These are phyloP conservation scores for Amanita pseudoporphyria DNA, from an alignment of 768 basidiomycete genomes.

Conservation along the genomic window DNA sequence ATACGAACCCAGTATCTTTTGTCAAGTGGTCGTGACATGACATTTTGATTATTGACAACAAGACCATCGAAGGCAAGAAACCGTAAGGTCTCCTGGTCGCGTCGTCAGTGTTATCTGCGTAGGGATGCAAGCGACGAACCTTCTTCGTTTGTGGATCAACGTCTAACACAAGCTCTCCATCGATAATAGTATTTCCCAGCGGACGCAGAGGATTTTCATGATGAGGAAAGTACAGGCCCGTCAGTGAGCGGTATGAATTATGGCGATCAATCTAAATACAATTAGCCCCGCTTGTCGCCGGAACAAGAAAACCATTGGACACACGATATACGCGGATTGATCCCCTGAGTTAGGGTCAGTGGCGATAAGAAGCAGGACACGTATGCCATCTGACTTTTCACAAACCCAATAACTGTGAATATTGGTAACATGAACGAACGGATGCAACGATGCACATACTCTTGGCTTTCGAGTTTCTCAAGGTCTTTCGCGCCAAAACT, in stretches of 20 bases:
- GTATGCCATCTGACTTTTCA: slow-evolving; percentile 95
- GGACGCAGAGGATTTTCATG: slow-evolving; percentile 61
- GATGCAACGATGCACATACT: slow-evolving; percentile 41
- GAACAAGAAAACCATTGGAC: slow-evolving; percentile 16
- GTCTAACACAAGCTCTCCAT: slow-evolving; percentile 92
- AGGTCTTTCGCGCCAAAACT: slow-evolving; percentile 73
- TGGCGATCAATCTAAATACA: slow-evolving; percentile 82
- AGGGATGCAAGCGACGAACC: slow-evolving; percentile 32
- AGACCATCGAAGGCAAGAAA: slow-evolving; percentile 91
- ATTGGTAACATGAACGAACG: slow-evolving; percentile 5
- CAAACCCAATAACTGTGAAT: slow-evolving; percentile 89
- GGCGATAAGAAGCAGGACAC: slow-evolving; percentile 77
- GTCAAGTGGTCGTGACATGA: slow-evolving; percentile 76
- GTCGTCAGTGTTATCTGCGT: slow-evolving; percentile 2
- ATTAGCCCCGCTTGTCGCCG: background rate
- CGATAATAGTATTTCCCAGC: slow-evolving; percentile 73
- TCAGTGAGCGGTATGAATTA: slow-evolving; percentile 68
- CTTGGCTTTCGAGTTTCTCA: slow-evolving; percentile 67
- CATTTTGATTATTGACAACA: slow-evolving; percentile 75
- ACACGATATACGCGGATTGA: slow-evolving; percentile 69
- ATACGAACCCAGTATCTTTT: slow-evolving; percentile 82
- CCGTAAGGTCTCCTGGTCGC: slow-evolving; percentile 62
- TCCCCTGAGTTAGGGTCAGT: slow-evolving; percentile 40
- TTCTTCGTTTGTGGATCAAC: slow-evolving; percentile 64
- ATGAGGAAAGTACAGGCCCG: slow-evolving; percentile 85